Evolutionary conservation across 108 stramenopile genomes (phyloP), one percentile per base, ranked within the genome.

Genomic region (Fragilaria crotonensis): DNA sequence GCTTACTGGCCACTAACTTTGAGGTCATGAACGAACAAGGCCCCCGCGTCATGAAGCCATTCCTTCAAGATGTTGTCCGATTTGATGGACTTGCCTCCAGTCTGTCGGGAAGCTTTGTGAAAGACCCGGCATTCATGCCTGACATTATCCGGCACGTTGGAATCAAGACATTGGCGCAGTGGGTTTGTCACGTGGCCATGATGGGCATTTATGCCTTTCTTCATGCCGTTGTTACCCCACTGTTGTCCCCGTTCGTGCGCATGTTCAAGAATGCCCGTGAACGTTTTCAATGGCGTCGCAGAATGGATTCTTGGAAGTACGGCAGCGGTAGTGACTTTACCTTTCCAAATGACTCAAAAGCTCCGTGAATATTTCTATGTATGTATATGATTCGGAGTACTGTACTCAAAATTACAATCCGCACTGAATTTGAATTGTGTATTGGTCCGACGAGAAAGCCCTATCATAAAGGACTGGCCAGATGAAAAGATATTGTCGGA

Each of bases 51-150:
- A 93, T 89, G 54, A 76, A 77, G 62, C 87, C 91, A 18, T 89
- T 89, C 59, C 57, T 89, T 26, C 97, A 98, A 64, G 97, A 98
- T 66, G 94, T 96, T 0, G 88, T 98, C 19, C 81, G 90, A 27
- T 78, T 93, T 59, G 85, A 81, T 52, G 91, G 89, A 25, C 69
- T 97, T 25, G 66, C 85, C 17, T 76, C 77, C n/a, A 81, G 79
- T 60, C 64, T 96, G 27, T 77, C 79, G 7, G 53, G 75, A 18
- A 84, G 84, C 60, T 85, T 87, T 50, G 36, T 71, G 7, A 76
- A 74, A 4, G 92, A 93, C 62, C 87, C 85, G 0, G 32, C 66
- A 0, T 91, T 90, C 53, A 93, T 90, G 84, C 89, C 89, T 41
- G 57, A 84, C 51, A 84, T 96, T 49, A 77, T 92, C 9, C 71